A percentile compares a stretch with the other conserved stretches of the same genome.
These are phyloP conservation scores for Trichoderma semiorbis DNA, from an alignment of 2,329 filamentous ascomycete species.

Conservation along the genomic window DNA sequence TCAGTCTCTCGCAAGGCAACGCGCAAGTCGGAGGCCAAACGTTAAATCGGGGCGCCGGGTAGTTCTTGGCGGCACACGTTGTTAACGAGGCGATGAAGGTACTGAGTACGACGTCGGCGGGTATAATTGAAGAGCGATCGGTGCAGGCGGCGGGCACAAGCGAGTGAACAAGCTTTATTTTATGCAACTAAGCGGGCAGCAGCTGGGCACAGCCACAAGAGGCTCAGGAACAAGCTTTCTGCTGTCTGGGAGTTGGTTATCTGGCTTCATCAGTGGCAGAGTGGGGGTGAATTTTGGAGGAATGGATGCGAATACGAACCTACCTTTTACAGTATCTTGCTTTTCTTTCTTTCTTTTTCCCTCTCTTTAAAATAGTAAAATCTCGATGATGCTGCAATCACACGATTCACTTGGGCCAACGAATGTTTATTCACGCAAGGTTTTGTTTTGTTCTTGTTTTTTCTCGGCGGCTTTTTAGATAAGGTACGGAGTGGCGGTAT, in stretches of 20 bases:
- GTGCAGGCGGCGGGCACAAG: background rate
- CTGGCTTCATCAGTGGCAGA: slow-evolving; percentile 6
- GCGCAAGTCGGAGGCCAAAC: slow-evolving; percentile 9
- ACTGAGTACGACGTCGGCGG: background rate
- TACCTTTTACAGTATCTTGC: background rate
- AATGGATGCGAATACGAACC: slow-evolving; percentile 13
- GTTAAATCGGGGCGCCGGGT: slow-evolving; percentile 7
- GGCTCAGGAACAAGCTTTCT: slow-evolving; percentile 11
- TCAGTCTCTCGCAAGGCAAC: slow-evolving; percentile 14
- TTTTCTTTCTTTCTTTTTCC: background rate
- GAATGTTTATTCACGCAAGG: background rate
- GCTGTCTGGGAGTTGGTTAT: background rate
- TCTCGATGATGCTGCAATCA: background rate
- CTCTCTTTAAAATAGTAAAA: background rate
- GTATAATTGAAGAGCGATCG: background rate
- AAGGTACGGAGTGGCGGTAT: background rate
- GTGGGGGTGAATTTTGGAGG: background rate
- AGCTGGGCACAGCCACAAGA: background rate
- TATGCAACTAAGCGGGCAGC: slow-evolving; percentile 11
- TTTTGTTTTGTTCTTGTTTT: background rate
- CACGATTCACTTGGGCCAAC: background rate
- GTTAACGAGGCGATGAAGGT: background rate
- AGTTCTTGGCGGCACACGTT: background rate
- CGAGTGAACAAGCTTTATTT: slow-evolving; percentile 1
- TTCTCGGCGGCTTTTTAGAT: background rate